Conservation (phyloP, 805 yeast species). For the Wickerhamomyces kurtzmanii region DNA sequence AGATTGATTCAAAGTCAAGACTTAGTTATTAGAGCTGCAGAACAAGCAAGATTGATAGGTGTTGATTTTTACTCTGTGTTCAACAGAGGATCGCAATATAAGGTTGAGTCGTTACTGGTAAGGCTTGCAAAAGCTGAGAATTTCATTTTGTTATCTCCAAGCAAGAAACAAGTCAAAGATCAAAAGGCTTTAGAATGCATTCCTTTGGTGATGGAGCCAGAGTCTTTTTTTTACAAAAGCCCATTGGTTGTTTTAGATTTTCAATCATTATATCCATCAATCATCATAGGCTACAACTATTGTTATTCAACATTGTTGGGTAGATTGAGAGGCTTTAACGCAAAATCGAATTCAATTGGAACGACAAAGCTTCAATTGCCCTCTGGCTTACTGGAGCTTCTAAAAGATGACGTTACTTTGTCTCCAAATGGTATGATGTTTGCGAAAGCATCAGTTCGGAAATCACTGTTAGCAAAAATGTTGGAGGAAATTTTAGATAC, state of each 20-base stretch:
- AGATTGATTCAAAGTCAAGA: constrained; percentile 43
- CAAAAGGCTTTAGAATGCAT: constrained; percentile 83
- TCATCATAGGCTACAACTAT: constrained; percentile 84
- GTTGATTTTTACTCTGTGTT: constrained; percentile 83
- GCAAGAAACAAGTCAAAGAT: constrained; percentile 67
- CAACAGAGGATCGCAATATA: constrained; percentile 88
- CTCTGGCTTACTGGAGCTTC: constrained; percentile 42
- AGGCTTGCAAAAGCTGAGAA: constrained; percentile 74
- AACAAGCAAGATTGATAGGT: constrained; percentile 79
- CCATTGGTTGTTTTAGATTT: constrained; percentile 89
- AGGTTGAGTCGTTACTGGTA: constrained; percentile 77
- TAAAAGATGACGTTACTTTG: constrained; percentile 45
- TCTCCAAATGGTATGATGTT: constrained; percentile 88
- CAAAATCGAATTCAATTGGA: constrained; percentile 40
- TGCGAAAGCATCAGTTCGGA: constrained; percentile 54
- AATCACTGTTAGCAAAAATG: constrained; percentile 76
- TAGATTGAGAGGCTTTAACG: constrained; percentile 41
- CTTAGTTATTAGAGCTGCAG: constrained; percentile 59
- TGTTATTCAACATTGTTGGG: constrained; percentile 74
- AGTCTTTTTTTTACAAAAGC: constrained; percentile 72
- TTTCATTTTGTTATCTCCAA: constrained; percentile 66
- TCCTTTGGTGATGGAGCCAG: constrained; percentile 91
- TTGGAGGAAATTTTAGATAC: constrained; percentile 73
- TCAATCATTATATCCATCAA: constrained; percentile 88
- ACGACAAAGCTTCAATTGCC: constrained; percentile 39